Base-by-base conservation (phyloP, 1,139 yeast genomes). In the Lodderomyces pseudojiufengensis region DNA sequence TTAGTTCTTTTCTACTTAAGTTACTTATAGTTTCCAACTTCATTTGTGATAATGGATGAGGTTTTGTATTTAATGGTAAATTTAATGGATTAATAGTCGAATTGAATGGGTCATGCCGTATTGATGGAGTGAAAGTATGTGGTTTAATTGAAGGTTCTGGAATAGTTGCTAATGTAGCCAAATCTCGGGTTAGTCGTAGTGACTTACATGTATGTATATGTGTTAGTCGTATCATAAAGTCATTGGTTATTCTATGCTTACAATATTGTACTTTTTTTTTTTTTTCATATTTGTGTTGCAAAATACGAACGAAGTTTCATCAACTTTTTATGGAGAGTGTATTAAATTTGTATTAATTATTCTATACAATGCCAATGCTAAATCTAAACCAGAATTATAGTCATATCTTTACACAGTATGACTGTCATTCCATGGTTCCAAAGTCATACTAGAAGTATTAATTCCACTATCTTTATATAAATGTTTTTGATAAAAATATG, bases 401-500 rank as follows among this genome's bases (percentile, higher is more conserved):
- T 11, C 23, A 16, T n/a, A 12, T 16, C 38, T 14, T 14, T 24
- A 11, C 22, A 26, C 14, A 16, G 23, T 33, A 21, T 31, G 22
- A 20, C 38, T 42, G 27, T 44, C 45, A 30, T 46, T 46, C 63
- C 63, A 58, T 24, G 50, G 48, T 13, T 55, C 59, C 49, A 64
- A 43, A 2, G 44, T 41, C 55, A 65, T 59, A 20, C 49, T 52
- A 10, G 45, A 38, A 1, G 68, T 57, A 32, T 55, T 51, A 11
- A 37, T 45, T 3, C 62, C 63, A 3, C 53, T 47, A 32, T 55
- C 39, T 37, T 63, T 52, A 46, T 70, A 70, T 9, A 69, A 38
- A 39, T 55, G 58, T 37, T 71, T 56, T 55, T 90, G 97, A 54
- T 76, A 75, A 49, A 90, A 82, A 54, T 87, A 88, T 11, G 76